Base-by-base conservation (phyloP, 2,329 filamentous ascomycete species). In the Aspergillus pseudoglaucus region DNA sequence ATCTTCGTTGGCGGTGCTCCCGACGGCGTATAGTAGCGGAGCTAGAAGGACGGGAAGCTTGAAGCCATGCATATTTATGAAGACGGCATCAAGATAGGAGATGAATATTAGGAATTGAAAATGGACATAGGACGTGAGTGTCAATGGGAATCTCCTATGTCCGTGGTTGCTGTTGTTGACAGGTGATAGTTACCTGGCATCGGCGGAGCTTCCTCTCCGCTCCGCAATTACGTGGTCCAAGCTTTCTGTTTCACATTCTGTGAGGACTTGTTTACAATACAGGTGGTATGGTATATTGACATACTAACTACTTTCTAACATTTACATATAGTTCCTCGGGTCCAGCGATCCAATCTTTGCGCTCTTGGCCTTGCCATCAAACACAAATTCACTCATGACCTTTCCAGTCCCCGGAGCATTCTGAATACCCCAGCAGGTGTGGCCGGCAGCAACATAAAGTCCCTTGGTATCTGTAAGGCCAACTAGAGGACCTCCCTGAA, bases 351-450 rank as follows among this genome's bases (percentile, higher is more conserved):
- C 72, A 25, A 90, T 76, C 52, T 83, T 76, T 4, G 86, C 84
- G 57, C 85, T 90, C 60, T 68, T 83, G 1, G 84, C 80, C 50
- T 73, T 69, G 0, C 87, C 87, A 47, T 90, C 87, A 59, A 90
- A 82, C 2, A 93, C 72, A 68, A 87, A 82, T 67, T 91, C 87
- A 33, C 85, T 85, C 74, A 93, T 85, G 35, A 91, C 66, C 69
- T 84, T 88, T 3, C 88, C 88, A 6, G 91, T 97, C 1, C 79
- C 93, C 1, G 91, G 90, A 0, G 84, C 89, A 71, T 98, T 97
- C 72, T 97, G 91, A 18, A 98, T 95, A 0, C 93, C 93, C 93
- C 93, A 98, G 71, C 91, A 97, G 1, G 90, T 95, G 73, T 98
- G 93, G 0, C 93, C 93, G 0, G 88, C 80, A 0, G 93, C 93